phyloP scores from a whole-genome alignment of 345 rosid genomes.

The Isatis tinctoria region DNA sequence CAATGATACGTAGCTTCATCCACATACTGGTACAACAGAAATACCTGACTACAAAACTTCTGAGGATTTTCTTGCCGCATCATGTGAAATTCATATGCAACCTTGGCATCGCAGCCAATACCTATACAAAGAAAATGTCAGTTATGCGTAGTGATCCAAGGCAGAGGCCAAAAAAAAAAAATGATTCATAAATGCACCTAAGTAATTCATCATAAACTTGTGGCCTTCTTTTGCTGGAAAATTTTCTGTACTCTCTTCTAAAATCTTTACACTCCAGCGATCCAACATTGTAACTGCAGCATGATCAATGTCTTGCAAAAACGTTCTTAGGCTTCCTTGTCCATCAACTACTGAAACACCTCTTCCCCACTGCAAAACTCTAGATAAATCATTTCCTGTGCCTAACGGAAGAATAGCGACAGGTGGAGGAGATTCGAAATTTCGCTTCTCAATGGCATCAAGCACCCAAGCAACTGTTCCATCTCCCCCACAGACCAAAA shows the following conservation, averaged over 20 bases:
- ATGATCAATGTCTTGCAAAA: slow-evolving; percentile 65
- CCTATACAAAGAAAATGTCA: slow-evolving; percentile 41
- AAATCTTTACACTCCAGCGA: slow-evolving; percentile 68
- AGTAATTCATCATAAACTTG: slow-evolving; percentile 81
- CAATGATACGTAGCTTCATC: background rate
- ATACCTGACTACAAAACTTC: slow-evolving; percentile 79
- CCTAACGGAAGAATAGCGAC: slow-evolving; percentile 83
- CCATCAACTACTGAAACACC: slow-evolving; percentile 62
- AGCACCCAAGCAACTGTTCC: slow-evolving; percentile 90
- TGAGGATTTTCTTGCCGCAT: slow-evolving; percentile 78
- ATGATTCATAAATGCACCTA: slow-evolving; percentile 41
- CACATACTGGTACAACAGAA: background rate
- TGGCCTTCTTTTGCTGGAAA: slow-evolving; percentile 36
- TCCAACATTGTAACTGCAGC: slow-evolving; percentile 86
- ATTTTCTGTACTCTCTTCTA: slow-evolving; percentile 42
- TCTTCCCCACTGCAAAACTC: slow-evolving; percentile 84
- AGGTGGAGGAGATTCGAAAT: slow-evolving; percentile 79
- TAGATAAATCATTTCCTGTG: slow-evolving; percentile 82
- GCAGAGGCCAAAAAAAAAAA: background rate
- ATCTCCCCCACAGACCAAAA: slow-evolving; percentile 86
- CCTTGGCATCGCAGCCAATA: slow-evolving; percentile 89
- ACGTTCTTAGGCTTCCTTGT: slow-evolving; percentile 60
- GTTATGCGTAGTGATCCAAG: slow-evolving; percentile 12
- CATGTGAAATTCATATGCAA: slow-evolving; percentile 77
- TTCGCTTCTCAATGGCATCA: slow-evolving; percentile 64